These are phyloP conservation scores for Tephrocybe sp. DNA, from an alignment of 768 basidiomycete species.

Conservation along the genomic window DNA sequence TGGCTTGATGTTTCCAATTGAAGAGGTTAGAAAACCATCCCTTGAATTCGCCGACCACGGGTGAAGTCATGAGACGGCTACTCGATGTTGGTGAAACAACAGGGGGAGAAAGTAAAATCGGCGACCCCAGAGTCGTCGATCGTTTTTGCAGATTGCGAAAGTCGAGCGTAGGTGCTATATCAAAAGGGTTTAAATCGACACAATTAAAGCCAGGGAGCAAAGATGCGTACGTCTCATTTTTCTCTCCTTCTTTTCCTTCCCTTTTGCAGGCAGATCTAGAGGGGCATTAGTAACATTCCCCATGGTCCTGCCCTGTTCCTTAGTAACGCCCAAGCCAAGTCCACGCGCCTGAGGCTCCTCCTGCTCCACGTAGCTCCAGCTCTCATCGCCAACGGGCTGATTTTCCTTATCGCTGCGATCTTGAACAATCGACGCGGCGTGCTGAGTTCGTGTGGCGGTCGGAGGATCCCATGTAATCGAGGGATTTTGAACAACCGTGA, in stretches of 20 bases:
- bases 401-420: conserved; percentile 43
- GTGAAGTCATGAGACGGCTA: conserved; percentile 49
- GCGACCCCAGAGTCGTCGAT: conserved; percentile 47
- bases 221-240: conserved; percentile 47
- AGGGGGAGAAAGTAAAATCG: conserved; percentile 41
- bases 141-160: conserved; percentile 47
- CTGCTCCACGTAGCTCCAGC: conserved; percentile 36
- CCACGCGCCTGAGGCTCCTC: conserved; percentile 29
- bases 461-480: background rate
- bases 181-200: conserved; percentile 6
- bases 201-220: conserved; percentile 1
- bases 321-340: conserved; percentile 33
- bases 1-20: conserved; percentile 74
- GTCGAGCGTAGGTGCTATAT: conserved; percentile 56
- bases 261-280: conserved; percentile 25
- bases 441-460: conserved; percentile 5
- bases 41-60: conserved; percentile 80
- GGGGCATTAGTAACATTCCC: conserved; percentile 44
- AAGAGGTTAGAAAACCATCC: conserved; percentile 97
- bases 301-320: conserved; percentile 45
- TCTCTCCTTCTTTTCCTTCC: conserved; percentile 50
- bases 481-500: background rate
- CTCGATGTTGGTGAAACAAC: conserved; percentile 31
- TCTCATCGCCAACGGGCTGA: conserved; percentile 30
- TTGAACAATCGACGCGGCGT: conserved; percentile 14